Base-by-base conservation (phyloP, 2,329 filamentous ascomycete genomes). In the Ramularia endophylla region DNA sequence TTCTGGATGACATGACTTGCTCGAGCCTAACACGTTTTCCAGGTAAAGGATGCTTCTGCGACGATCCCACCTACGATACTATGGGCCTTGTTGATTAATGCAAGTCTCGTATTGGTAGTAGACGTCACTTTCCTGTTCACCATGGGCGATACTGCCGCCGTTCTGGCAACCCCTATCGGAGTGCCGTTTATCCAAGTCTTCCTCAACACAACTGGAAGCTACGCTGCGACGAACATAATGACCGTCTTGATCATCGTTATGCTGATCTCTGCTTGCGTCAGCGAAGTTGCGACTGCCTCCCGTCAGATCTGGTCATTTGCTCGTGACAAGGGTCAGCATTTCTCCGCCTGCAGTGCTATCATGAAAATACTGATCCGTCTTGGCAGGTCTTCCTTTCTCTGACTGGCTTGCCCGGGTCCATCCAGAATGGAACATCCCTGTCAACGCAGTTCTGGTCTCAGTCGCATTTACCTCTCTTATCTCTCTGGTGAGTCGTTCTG, bases 291-390 rank as follows among this genome's bases (percentile, higher is more conserved):
- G 3, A 62, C 62, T 4, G 57, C 62, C 7, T 63, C 60, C 2
- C 25, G 43, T n/a, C 43, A 45, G 13, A 16, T 38, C 22, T 45
- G 43, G 43, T 52, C 62, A 9, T 69, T 68, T 43, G 63, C 65
- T 2, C 58, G 66, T 28, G 65, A 68, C 39, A 45, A 57, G 15
- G 63, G 60, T 1, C 41, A 62, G 15, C 64, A n/a, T n/a, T n/a
- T n/a, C n/a, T n/a, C n/a, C n/a, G n/a, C n/a, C n/a, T n/a, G n/a
- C n/a, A n/a, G n/a, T n/a, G n/a, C n/a, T n/a, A n/a, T n/a, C n/a
- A n/a, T n/a, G n/a, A n/a, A n/a, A n/a, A n/a, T n/a, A n/a, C n/a
- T n/a, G n/a, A n/a, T n/a, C n/a, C n/a, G n/a, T n/a, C n/a, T n/a
- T n/a, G n/a, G n/a, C n/a, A n/a, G n/a, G n/a, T n/a, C n/a, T n/a